Base-by-base conservation (phyloP, 176 grass and related monocot species). In the Carex scoparia region DNA sequence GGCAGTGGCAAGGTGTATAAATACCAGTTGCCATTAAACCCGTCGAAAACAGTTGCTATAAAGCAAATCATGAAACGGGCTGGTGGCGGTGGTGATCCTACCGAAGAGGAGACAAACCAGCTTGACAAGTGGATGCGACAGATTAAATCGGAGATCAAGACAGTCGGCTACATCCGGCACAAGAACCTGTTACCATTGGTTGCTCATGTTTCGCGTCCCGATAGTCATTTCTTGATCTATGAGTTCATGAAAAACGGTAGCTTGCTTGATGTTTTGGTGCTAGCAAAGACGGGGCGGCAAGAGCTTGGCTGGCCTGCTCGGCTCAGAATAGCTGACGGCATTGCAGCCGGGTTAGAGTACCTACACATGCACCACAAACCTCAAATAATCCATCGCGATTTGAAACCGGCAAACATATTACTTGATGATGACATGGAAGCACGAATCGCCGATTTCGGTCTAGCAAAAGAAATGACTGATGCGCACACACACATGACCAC, bases 211-310 rank as follows among this genome's bases (percentile, higher is more conserved):
- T 87, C 91, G 0, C 90, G 89, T 0, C 84, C 93, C 0, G 89
- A 94, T 79, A 92, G 91, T 84, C 91, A 98, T 89, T 98, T 90
- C 86, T 92, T 95, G 12, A 80, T 98, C 1, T 95, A 98, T 86
- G 93, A 98, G 85, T 98, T 82, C 89, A 98, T 98, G 96, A 91
- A 86, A 40, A 89, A 92, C 27, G 96, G 96, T 35, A 94, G 93
- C 88, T 87, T 95, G 28, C 90, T 86, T 75, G 73, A 86, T 16
- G 83, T 86, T 4, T 87, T 98, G 42, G 86, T 58, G 57, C 1
- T 32, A 16, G 58, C 3, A 7, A 46, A n/a, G 12, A 2, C 40
- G 3, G 75, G 27, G 27, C 40, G 5, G 2, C 13, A 57, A 7
- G 18, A 3, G 30, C 88, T 98, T 4, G 32, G 58, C 7, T 98